Base-by-base conservation (phyloP, 2,329 filamentous ascomycete genomes). In the Aspergillus glaucus region DNA sequence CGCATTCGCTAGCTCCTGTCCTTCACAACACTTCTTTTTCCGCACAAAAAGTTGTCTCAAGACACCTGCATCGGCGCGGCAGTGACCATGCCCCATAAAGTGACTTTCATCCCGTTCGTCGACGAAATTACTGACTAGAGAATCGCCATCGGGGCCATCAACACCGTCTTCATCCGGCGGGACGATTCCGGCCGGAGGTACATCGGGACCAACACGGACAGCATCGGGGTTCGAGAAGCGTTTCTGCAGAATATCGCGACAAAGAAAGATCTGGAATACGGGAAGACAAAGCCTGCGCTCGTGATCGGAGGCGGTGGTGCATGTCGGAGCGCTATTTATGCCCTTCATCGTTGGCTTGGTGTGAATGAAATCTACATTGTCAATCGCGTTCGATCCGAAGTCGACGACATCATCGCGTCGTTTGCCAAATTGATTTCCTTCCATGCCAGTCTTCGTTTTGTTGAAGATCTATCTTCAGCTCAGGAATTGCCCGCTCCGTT, bases 41-140 rank as follows among this genome's bases (percentile, higher is more conserved):
- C 10, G 10, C 26, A 5, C 26, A 10, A 30, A 12, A 30, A 30
- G 1, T 12, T 30, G 9, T 12, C 26, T 2, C 10, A 40, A 2
- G 4, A 30, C 2, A n/a, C 43, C 6, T 47, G 32, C 24, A 59
- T 65, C 79, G 83, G 83, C 41, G 78, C 82, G 21, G 79, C 83
- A 2, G 81, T 90, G 26, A 90, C 86, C 14, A 91, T 90, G 86
- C 87, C 87, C 0, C 82, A 88, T 72, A 90, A 90, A 66, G 79
- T 90, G 15, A 76, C 82, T 56, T 86, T 90, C 60, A 78, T 89
- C 34, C 75, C 79, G 0, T 74, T 85, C 55, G 77, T 90, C 6
- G 85, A 90, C 60, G 78, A 82, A 45, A 70, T 89, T 40, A 88
- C 85, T 2, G 75, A 79, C 5, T 85, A 88, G 67, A 52, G 47